Evolutionary conservation across 495 filamentous ascomycete species (phyloP).

Genomic region (Chlorociboria aeruginascens): DNA sequence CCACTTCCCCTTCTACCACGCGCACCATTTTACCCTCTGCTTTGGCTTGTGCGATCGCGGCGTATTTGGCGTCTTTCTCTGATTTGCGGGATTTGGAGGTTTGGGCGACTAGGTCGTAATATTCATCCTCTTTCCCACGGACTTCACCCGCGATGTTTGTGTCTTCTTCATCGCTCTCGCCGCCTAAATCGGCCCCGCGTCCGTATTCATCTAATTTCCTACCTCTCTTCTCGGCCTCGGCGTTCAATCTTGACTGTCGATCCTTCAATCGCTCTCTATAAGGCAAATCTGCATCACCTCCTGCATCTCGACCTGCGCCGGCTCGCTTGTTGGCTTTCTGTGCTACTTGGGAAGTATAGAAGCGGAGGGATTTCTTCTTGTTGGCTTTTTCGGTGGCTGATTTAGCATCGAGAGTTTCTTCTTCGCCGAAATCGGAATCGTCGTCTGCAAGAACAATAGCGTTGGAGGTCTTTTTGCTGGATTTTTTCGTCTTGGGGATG

Average conservation of each 20-base stretch:
- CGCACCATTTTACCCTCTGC: constrained; percentile 32
- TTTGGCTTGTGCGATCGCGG: constrained; percentile 31
- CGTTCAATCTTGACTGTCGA: constrained; percentile 70
- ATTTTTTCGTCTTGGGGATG: constrained; percentile 14
- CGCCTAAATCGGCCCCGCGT: constrained; percentile 33
- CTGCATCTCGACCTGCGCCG: constrained; percentile 67
- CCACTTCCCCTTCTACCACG: constrained; percentile 51
- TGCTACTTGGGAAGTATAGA: constrained; percentile 93
- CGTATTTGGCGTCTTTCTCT: constrained; percentile 38
- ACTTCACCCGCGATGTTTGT: constrained; percentile 33
- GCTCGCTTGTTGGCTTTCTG: constrained; percentile 82
- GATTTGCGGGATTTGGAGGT: constrained; percentile 59
- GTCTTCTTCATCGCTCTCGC: constrained; percentile 50
- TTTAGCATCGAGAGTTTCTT: constrained; percentile 33
- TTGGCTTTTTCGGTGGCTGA: constrained; percentile 67
- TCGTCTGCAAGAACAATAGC: constrained; percentile 14
- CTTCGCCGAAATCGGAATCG: constrained; percentile 59
- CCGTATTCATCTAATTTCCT: constrained; percentile 43
- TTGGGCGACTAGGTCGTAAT: constrained; percentile 77
- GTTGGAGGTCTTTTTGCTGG: not conserved
- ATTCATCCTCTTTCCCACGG: constrained; percentile 58
- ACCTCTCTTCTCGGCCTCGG: constrained; percentile 76
- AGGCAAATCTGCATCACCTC: constrained; percentile 86
- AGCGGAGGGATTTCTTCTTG: constrained; percentile 79
- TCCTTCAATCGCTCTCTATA: constrained; percentile 80